Base-by-base conservation (phyloP, 495 filamentous ascomycete genomes). In the Penicillium tannophilum region DNA sequence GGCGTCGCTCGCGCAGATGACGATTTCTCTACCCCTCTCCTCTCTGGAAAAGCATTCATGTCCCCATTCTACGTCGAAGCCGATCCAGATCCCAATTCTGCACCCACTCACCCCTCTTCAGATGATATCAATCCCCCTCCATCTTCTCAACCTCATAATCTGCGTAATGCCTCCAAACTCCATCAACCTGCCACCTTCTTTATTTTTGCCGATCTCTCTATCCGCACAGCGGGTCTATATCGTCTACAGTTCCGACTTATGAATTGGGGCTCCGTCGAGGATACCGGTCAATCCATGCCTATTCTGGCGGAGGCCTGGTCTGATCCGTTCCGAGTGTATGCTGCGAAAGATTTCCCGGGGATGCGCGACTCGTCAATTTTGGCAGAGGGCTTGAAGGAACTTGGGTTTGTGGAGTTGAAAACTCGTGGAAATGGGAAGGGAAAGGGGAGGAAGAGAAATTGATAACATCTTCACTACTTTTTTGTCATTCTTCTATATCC, bases 281-380 rank as follows among this genome's bases (percentile, higher is more conserved):
- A 79, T 60, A 76, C 75, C n/a, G 88, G 88, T 0, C 79, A 82
- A 45, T 80, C 76, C 41, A 83, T 82, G 33, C 83, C 86, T 11
- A 85, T 90, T 24, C 76, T 89, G 6, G 85, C 87, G 0, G 79
- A 84, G 31, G 82, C 82, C 16, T 86, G 90, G 82, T 93, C 88
- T 59, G 86, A 91, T 43, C 76, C 86, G 9, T 97, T 98, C 68
- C 86, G 87, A 23, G 94, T 97, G 20, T 97, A 88, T 71, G 91
- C 91, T 19, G 92, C 93, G n/a, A 97, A 97, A 69, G 93, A 97
- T 70, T 98, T 98, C 61, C 91, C 91, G 0, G 93, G 94, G 8
- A 97, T 98, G 94, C 79, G 86, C 54, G 86, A 77, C 33, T 79
- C 77, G 3, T 76, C 73, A 6, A 61, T 63, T 60, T 61, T 79